phyloP scores from a whole-genome alignment of 306 rosid genomes.

The Hippophae rhamnoides region DNA sequence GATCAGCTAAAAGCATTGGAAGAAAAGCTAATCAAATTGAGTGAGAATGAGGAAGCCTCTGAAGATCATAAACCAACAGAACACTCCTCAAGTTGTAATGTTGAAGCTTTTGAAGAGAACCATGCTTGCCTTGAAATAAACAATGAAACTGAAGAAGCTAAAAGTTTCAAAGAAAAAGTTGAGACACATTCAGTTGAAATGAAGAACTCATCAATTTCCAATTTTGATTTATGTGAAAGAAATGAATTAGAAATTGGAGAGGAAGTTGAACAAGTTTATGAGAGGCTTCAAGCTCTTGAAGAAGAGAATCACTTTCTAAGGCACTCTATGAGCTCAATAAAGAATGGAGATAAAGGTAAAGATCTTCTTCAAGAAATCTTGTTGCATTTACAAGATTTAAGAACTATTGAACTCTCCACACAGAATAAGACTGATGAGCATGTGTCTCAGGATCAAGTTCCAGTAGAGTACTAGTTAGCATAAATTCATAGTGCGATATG shows the following conservation, averaged over 20 bases:
- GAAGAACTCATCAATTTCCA: slow-evolving; percentile 20
- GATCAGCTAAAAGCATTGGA: slow-evolving; percentile 69
- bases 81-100: neutral
- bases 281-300: slow-evolving; percentile 68
- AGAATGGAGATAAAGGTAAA: slow-evolving; percentile 58
- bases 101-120: too few relatives aligned
- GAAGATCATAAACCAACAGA: slow-evolving; percentile 17
- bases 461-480: neutral
- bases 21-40: slow-evolving; percentile 47
- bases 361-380: slow-evolving; percentile 65
- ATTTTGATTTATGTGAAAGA: slow-evolving; percentile 25
- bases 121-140: neutral
- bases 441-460: slow-evolving; percentile 20
- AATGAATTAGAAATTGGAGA: slow-evolving; percentile 39
- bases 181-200: slow-evolving; percentile 20
- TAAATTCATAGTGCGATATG: neutral
- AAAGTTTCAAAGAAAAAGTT: slow-evolving; percentile 13
- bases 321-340: slow-evolving; percentile 53
- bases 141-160: slow-evolving; percentile 27
- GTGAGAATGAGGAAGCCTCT: slow-evolving; percentile 32
- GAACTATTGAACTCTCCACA: slow-evolving; percentile 39
- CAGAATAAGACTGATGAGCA: slow-evolving; percentile 31
- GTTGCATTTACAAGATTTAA: slow-evolving; percentile 64
- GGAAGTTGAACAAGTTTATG: slow-evolving; percentile 72
- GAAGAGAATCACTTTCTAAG: slow-evolving; percentile 58